Base-by-base conservation (phyloP, 2,329 filamentous ascomycete species). In the Alternaria ethzedia region DNA sequence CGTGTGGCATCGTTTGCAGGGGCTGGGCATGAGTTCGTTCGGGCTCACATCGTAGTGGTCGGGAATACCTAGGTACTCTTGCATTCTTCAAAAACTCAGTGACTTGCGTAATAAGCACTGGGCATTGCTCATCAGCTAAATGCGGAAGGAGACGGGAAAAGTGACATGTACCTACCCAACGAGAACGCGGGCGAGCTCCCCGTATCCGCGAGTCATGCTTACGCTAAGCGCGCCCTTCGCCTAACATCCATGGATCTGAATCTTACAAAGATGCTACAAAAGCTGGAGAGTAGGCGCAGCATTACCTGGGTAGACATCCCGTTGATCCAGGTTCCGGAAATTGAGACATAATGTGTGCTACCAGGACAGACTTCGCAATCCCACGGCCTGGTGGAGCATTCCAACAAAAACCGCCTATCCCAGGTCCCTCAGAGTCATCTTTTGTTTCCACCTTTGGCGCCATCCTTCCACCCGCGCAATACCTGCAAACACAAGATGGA, bases 371-470 rank as follows among this genome's bases (percentile, higher is more conserved):
- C 17, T 26, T 72, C 51, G 65, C 73, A 23, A 54, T 78, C 0
- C 77, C 76, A 23, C 75, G 77, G 9, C 73, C 75, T 15, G 72
- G 70, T 41, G 44, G 54, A 23, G 20, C 44, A 6, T 15, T 21
- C 25, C 21, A 20, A 46, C 43, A 62, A n/a, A 52, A 49, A 23
- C 13, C 32, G 13, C 67, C 79, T 6, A 78, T 84, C 10, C 17
- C 72, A 20, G 82, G 70, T 1, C 80, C 83, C 2, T 28, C 76
- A 0, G 82, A 84, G 58, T 55, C 54, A n/a, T 58, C 64, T 2
- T 83, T 84, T 52, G 77, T 73, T 3, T 26, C 61, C 4, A 64
- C 72, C 0, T 84, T 84, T 47, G 82, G 83, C 21, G 52, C 59
- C 0, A 70, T 84, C 0, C 76, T 84, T 0, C 83, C 83, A 0